Base-by-base conservation (phyloP, 805 yeast genomes). In the Candida bentonensis region DNA sequence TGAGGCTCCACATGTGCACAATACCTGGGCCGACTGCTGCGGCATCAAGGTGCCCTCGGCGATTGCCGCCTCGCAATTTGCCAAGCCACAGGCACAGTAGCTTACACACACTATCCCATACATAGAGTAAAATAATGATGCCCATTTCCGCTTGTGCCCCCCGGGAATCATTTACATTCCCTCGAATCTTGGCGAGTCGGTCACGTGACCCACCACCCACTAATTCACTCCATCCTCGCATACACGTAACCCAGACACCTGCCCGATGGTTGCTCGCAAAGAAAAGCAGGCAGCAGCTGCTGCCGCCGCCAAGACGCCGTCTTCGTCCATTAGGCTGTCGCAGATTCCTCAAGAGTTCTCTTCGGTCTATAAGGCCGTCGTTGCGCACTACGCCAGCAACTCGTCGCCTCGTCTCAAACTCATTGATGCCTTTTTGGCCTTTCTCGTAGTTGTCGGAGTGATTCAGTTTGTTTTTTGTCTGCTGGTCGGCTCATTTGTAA, bases 21-120 rank as follows among this genome's bases (percentile, higher is more conserved):
- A 54, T 36, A 78, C 84, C 2, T 92, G 95, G 95, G 97, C 95
- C 5, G 97, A 92, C 59, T 92, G 98, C 57, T 92, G 98, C 66
- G 98, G 98, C 4, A 92, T 92, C 42, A 84, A 85, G 57, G 74
- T 92, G 1, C 98, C 98, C 0, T 86, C 96, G 63, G 96, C 96
- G 0, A 75, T 87, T 46, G 97, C 96, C 0, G 98, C 96, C 0
- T 72, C 79, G 21, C 53, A 51, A 26, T 49, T 46, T 46, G 44
- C 45, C n/a, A 39, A 39, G 26, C 13, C 7, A 15, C 39, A 15
- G 9, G 20, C 15, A 33, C 7, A n/a, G n/a, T n/a, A n/a, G n/a
- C n/a, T n/a, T n/a, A n/a, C n/a, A n/a, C n/a, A n/a, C n/a, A n/a
- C n/a, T n/a, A n/a, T n/a, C n/a, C n/a, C n/a, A n/a, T n/a, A n/a